Evolutionary conservation across 495 filamentous ascomycete genomes (phyloP), one percentile per base, ranked within the genome.

Genomic region (Saxispiralis lemnorum): DNA sequence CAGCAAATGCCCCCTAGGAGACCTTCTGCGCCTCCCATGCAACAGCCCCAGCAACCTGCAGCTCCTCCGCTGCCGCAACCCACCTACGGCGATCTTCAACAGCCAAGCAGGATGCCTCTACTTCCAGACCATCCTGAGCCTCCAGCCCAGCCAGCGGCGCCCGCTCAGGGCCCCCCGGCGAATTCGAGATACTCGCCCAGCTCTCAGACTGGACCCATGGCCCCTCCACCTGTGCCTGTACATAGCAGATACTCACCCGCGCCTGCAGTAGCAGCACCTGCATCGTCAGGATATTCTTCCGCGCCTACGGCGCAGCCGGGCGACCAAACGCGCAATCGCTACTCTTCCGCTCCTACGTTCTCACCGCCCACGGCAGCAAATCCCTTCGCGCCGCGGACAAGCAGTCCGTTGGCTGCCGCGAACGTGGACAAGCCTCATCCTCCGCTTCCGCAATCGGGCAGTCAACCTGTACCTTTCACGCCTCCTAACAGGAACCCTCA

Each of bases 331-430:
- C 6, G 11, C 12, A 11, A 28, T n/a, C 40, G 34, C 18, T 31
- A 13, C 19, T 33, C 46, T 4, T 28, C 24, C 5, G 9, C 41
- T 19, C 21, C 65, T 37, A 65, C 58, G 45, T 65, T 66, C 32
- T 59, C 60, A 38, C 62, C 71, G 20, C 66, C 71, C 3, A 17
- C 35, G 24, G 41, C 49, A 43, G 37, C 28, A 47, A 63, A 84
- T 52, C 69, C 79, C 11, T 84, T 85, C 59, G 82, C 82, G 44
- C 83, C 84, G 7, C 74, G 83, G 41, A 89, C 83, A 15, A 89
- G 81, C 15, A 93, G 84, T 54, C 85, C 83, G 10, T 65, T 92
- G 21, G 86, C 82, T 15, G 39, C 3, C 12, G 13, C 24, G 14
- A 14, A 37, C 17, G 16, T 33, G 75, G 86, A 38, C 53, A 59